Evolutionary conservation across 108 stramenopile genomes (phyloP), one percentile per base, ranked within the genome.

Genomic region (Stephanodiscus triporus): DNA sequence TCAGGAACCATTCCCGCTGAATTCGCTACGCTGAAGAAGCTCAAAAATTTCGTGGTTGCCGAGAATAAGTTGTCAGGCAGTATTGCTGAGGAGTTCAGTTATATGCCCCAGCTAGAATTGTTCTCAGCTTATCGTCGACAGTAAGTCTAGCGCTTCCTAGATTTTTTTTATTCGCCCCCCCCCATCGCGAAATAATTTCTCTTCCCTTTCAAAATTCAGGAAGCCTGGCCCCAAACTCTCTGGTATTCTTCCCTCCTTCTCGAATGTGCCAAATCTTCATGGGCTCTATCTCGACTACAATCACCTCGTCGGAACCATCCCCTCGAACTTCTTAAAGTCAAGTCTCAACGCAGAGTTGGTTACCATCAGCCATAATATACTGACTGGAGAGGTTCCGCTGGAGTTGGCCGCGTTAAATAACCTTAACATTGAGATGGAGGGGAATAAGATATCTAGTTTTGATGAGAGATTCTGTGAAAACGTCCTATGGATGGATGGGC

Each of bases 401-500:
- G 55, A 76, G 16, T 66, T 91, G 49, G 75, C 74, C 30, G 13
- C 51, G 6, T 81, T 94, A 29, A 56, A 81, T 17, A 51, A 84
- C 14, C 72, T 95, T 1, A 86, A 87, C 45, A 87, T 94, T 32
- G 89, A 91, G 53, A 81, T 91, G 58, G 69, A 86, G 11, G 89
- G 84, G 26, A 94, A 94, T 62, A 78, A 78, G 24, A 71, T 95
- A 43, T 68, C 83, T 56, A 68, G 67, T 6, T 66, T 95, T n/a
- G 86, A 71, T 51, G 34, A 65, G 23, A 74, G 73, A 47, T 77
- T 94, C 64, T 94, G 93, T 27, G 78, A 84, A 23, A 80, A 77
- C 23, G 66, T 75, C 14, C 24, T 50, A 34, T 94, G 90, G 92
- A 87, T 87, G 86, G 80, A 85, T 49, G 84, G 84, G 9, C 74